Base-by-base conservation (phyloP, 352 stramenopile genomes). In the Globisporangium alternatum region DNA sequence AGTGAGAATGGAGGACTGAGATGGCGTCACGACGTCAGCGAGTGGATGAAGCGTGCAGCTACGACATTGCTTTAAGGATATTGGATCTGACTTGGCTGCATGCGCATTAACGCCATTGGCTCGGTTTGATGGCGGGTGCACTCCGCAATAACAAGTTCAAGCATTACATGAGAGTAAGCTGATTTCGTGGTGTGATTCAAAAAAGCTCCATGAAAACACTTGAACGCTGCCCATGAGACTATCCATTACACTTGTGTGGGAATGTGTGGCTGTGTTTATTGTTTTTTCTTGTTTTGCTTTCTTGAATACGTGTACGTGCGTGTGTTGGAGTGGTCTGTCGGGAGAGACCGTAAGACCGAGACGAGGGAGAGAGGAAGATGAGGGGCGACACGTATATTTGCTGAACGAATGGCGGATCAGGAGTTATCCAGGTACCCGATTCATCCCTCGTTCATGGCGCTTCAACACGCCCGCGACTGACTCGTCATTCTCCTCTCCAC, bases 311-410 rank as follows among this genome's bases (percentile, higher is more conserved):
- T 56, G 51, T 41, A 56, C 33, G 35, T 41, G 37, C 52, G 44
- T 43, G 30, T 41, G n/a, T 30, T 22, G 5, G 37, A 43, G 37
- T 43, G 2, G 51, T 31, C 30, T 30, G 30, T 8, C 21, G 51
- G 43, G 52, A 6, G 30, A 41, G 30, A 25, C 10, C 17, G 5
- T 19, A 19, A 10, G 31, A 57, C 8, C 52, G 19, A 57, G 52
- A 44, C 15, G 51, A 56, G 22, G 21, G 19, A n/a, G 33, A 30
- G 45, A 31, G 33, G 52, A 57, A 30, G 52, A n/a, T 1, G n/a
- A 57, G 31, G n/a, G 31, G 52, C 19, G 31, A 12, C 52, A 44
- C 31, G 52, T 57, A 39, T 57, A 57, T 57, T 57, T 57, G 31
- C 52, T 57, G 52, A 28, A 43, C 21, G 52, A 43, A 13, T 17